Conservation (phyloP, 1,284 basidiomycete genomes). For the Pseudozyma tsukubaensis region DNA sequence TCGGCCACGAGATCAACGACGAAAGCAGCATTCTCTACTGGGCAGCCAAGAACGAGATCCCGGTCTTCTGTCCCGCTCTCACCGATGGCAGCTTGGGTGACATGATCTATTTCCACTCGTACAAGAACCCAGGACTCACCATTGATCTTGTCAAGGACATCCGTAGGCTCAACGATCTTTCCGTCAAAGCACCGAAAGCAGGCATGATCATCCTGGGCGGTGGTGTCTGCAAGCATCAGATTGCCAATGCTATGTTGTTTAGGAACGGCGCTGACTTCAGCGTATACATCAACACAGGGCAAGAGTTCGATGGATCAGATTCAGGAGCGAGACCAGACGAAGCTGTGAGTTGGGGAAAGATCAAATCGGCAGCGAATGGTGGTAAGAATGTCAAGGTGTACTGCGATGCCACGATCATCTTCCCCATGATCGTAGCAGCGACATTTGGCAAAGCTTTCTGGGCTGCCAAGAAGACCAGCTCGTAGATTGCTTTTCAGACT, state of each 20-base stretch:
- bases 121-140: slow-evolving; percentile 79
- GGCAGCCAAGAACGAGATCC: slow-evolving; percentile 96
- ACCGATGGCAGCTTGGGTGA: slow-evolving; percentile 98
- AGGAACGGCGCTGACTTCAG: slow-evolving; percentile 97
- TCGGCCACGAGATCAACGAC: slow-evolving; percentile 96
- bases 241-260: slow-evolving; percentile 99
- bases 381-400: slow-evolving; percentile 87
- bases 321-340: slow-evolving; percentile 97
- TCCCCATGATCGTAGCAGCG: slow-evolving; percentile 86
- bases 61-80: slow-evolving; percentile 97
- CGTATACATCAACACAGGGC: slow-evolving; percentile 98
- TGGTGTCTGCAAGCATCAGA: slow-evolving; percentile 99
- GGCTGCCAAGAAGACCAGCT: slow-evolving; percentile 13
- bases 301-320: slow-evolving; percentile 98
- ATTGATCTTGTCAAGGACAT: slow-evolving; percentile 97
- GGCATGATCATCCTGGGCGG: slow-evolving; percentile 99
- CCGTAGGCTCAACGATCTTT: slow-evolving; percentile 87
- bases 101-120: slow-evolving; percentile 98
- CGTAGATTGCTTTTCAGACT: slow-evolving; percentile 1
- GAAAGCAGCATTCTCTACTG: slow-evolving; percentile 96
- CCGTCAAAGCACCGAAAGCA: slow-evolving; percentile 88
- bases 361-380: slow-evolving; percentile 76
- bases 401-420: slow-evolving; percentile 87
- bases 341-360: slow-evolving; percentile 99
- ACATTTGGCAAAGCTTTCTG: slow-evolving; percentile 74